Evolutionary conservation across 2,329 filamentous ascomycete genomes (phyloP).

Genomic region (Rosellinia necatrix): DNA sequence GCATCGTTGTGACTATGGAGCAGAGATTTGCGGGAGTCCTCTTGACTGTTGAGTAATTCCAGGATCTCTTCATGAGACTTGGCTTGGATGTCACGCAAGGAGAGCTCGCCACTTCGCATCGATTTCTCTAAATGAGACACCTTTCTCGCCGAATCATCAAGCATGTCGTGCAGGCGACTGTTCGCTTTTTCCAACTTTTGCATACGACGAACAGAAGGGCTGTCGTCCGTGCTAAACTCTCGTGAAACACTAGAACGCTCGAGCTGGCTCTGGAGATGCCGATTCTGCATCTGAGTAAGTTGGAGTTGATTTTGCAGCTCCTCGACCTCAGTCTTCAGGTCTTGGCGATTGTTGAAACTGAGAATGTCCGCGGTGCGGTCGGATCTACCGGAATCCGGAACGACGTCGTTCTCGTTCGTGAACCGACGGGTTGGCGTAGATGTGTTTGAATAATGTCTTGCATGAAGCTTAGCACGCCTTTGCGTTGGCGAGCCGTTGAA

Average conservation of each 20-base stretch:
- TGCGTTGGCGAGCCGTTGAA: slow-evolving; percentile 76
- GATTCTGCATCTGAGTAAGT: slow-evolving; percentile 92
- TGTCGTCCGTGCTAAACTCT: slow-evolving; percentile 71
- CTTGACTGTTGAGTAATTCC: slow-evolving; percentile 89
- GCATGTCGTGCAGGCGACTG: slow-evolving; percentile 86
- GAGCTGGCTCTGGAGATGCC: slow-evolving; percentile 86
- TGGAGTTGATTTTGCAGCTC: slow-evolving; percentile 93
- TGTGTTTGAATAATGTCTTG: slow-evolving; percentile 69
- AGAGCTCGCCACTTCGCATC: slow-evolving; percentile 84
- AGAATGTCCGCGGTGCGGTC: slow-evolving; percentile 84
- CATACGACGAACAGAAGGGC: slow-evolving; percentile 77
- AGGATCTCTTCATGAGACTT: slow-evolving; percentile 94
- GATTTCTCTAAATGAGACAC: slow-evolving; percentile 87
- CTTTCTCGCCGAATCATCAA: slow-evolving; percentile 92
- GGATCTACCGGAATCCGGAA: slow-evolving; percentile 78
- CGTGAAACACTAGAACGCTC: slow-evolving; percentile 68
- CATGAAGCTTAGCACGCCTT: slow-evolving; percentile 58
- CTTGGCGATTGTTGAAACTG: slow-evolving; percentile 85
- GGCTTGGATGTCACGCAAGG: slow-evolving; percentile 86
- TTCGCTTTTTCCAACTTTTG: slow-evolving; percentile 94
- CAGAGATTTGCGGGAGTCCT: slow-evolving; percentile 81
- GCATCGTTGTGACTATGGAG: slow-evolving; percentile 85
- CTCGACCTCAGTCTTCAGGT: slow-evolving; percentile 87
- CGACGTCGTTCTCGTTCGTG: slow-evolving; percentile 64
- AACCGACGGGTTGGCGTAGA: slow-evolving; percentile 79